Conservation (phyloP, 1,284 basidiomycete species). For the Trametes versicolor region DNA sequence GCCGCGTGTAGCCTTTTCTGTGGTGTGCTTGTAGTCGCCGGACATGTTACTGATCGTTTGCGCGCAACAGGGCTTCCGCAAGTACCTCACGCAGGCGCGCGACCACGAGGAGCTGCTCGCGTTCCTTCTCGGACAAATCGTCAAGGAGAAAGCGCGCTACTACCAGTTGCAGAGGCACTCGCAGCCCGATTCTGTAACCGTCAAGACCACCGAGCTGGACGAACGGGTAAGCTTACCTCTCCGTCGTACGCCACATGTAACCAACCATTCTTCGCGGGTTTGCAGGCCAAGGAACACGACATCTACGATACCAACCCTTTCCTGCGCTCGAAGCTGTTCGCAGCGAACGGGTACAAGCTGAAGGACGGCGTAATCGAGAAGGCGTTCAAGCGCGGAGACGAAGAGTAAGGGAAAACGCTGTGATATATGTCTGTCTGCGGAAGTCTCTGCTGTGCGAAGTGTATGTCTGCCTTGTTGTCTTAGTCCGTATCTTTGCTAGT, state of each 20-base stretch:
- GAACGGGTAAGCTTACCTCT: constrained; percentile 64
- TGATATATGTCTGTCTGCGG: neutral
- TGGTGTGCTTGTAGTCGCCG: too few relatives aligned
- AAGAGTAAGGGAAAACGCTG: constrained; percentile 12
- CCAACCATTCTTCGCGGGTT: neutral
- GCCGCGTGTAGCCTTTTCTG: too few relatives aligned
- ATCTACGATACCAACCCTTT: constrained; percentile 93
- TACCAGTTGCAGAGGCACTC: constrained; percentile 80
- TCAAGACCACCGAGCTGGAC: constrained; percentile 85
- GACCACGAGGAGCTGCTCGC: constrained; percentile 96
- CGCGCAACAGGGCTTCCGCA: constrained; percentile 84
- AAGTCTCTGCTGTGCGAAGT: neutral
- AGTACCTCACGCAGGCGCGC: constrained; percentile 93
- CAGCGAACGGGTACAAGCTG: constrained; percentile 89
- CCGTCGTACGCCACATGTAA: neutral
- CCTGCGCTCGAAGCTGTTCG: constrained; percentile 86
- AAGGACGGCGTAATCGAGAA: constrained; percentile 76
- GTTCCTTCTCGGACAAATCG: constrained; percentile 92
- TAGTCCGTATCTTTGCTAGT: neutral
- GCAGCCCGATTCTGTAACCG: constrained; percentile 78
- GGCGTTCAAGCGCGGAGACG: constrained; percentile 54
- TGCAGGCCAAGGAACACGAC: constrained; percentile 91
- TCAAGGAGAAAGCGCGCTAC: constrained; percentile 94
- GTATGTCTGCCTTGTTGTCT: neutral
- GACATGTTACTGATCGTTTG: constrained; percentile 13